Conservation (phyloP, 257 asterid species). For the Pogostemon cablin region DNA sequence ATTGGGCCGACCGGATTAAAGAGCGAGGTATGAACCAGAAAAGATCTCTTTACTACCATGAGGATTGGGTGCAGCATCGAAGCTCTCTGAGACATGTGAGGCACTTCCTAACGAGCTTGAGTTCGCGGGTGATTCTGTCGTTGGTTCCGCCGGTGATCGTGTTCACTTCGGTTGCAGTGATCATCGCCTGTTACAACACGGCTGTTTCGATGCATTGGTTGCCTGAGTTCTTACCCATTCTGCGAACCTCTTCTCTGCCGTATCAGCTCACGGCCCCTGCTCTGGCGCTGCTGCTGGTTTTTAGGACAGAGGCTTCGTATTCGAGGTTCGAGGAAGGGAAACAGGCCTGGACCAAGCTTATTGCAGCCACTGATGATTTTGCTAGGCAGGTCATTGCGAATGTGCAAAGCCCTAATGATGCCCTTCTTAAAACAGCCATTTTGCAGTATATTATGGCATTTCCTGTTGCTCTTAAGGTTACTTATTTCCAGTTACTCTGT, state of each 20-base stretch:
- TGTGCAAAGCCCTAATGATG: slow-evolving; percentile 56
- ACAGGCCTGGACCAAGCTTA: slow-evolving; percentile 78
- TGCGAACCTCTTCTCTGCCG: slow-evolving; percentile 85
- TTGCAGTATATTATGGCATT: slow-evolving; percentile 85
- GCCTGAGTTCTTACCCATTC: slow-evolving; percentile 74
- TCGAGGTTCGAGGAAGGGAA: slow-evolving; percentile 85
- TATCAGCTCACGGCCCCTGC: slow-evolving; percentile 97
- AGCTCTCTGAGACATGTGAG: slow-evolving; percentile 79
- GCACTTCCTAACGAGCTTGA: slow-evolving; percentile 65
- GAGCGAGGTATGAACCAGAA: slow-evolving; percentile 71
- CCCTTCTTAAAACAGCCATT: slow-evolving; percentile 58
- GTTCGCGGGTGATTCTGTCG: slow-evolving; percentile 79
- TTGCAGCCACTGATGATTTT: slow-evolving; percentile 72
- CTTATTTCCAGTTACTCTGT: background rate
- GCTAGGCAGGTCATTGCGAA: slow-evolving; percentile 76
- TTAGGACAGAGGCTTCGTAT: slow-evolving; percentile 96
- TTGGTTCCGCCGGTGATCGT: slow-evolving; percentile 83
- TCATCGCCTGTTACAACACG: slow-evolving; percentile 67
- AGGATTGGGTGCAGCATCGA: slow-evolving; percentile 76
- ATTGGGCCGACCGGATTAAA: slow-evolving; percentile 72
- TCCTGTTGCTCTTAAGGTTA: slow-evolving; percentile 92
- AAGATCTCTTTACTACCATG: slow-evolving; percentile 63
- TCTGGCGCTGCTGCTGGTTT: slow-evolving; percentile 84
- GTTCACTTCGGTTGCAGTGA: slow-evolving; percentile 70
- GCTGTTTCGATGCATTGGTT: slow-evolving; percentile 68